Base-by-base conservation (phyloP, 805 yeast species). In the Candida maris region DNA sequence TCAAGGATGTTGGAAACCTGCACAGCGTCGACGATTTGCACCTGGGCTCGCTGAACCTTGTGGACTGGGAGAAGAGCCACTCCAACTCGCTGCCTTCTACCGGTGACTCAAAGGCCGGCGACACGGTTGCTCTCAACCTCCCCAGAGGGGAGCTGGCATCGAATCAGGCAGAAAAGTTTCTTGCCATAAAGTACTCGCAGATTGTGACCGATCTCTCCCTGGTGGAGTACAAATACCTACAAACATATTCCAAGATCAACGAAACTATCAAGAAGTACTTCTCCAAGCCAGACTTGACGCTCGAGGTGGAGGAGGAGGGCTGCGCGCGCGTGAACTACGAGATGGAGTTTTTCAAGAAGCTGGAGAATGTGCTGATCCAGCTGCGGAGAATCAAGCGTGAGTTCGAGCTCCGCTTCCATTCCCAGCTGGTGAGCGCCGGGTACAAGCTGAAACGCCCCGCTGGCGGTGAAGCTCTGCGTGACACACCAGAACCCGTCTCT, bases 201-300 rank as follows among this genome's bases (percentile, higher is more conserved):
- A 28, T 55, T 6, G 27, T 44, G 6, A 38, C 54, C 4, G 64
- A 59, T 35, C 16, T 54, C 5, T 46, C 57, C 15, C 34, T 55
- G 21, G 39, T 55, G 5, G 53, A 53, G 34, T 59, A 49, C 38
- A 50, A 58, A 30, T 56, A 54, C 23, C n/a, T 54, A 9, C 50
- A 56, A 33, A 33, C 44, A 6, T 49, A 52, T 35, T 33, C 55
- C 4, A 32, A 46, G 36, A 42, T 56, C 28, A 59, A 57, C 30
- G 45, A 38, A n/a, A 38, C 49, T 5, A 46, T 54, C 10, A 46
- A 52, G 27, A 38, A 49, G 20, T 52, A 56, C 28, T 58, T 59
- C 17, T 48, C 57, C 8, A 27, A 39, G 13, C 45, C 49, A 5
- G 51, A 47, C 6, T 30, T 56, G 15, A 39, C 55, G 1, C 24